Evolutionary conservation across 805 yeast genomes (phyloP), one percentile per base, ranked within the genome.

Genomic region (Lachancea quebecensis): DNA sequence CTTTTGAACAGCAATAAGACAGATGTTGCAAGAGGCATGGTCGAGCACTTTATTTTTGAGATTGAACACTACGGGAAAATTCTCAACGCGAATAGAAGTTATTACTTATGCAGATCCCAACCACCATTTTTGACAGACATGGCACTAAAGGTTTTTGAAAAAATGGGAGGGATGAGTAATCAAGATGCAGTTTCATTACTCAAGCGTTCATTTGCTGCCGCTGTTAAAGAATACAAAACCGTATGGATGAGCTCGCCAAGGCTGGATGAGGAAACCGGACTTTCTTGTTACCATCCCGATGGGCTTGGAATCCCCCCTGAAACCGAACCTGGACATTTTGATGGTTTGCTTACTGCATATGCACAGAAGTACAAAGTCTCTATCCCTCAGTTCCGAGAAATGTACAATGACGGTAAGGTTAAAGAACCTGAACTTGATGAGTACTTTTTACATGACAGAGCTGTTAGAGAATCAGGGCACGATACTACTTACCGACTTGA

Each of bases 241-340:
- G 89, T 91, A 6, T 91, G 99, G 99, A 74, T 74, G 48, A 56
- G 78, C 4, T 55, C 61, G 30, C 97, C 97, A 25, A 74, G 99
- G 50, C 66, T 76, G 21, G 96, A 91, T 59, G 67, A 66, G 11
- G 68, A 55, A 10, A 79, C 96, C 0, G 95, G 95, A 0, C 70
- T 91, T 39, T 89, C 96, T 0, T 79, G 95, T 52, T 91, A 88
- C 62, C 88, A 85, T 56, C 97, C 98, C 0, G 83, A 78, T 44
- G 97, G 97, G 16, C 50, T 75, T 25, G 97, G 98, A n/a, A 79
- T 91, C 35, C 98, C 99, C 4, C 97, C 97, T 5, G 99, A 91
- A 62, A 90, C 97, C 0, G 99, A 91, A 63, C 72, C 89, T 0
- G 79, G 87, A 1, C 99, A 93, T 68, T 91, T 91, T 59, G 77